Percentiles rank a stretch among this genome's conserved stretches.
These are phyloP conservation scores for Aspergillus ellipticus DNA, from an alignment of 495 filamentous ascomycete species.

Conservation along the genomic window DNA sequence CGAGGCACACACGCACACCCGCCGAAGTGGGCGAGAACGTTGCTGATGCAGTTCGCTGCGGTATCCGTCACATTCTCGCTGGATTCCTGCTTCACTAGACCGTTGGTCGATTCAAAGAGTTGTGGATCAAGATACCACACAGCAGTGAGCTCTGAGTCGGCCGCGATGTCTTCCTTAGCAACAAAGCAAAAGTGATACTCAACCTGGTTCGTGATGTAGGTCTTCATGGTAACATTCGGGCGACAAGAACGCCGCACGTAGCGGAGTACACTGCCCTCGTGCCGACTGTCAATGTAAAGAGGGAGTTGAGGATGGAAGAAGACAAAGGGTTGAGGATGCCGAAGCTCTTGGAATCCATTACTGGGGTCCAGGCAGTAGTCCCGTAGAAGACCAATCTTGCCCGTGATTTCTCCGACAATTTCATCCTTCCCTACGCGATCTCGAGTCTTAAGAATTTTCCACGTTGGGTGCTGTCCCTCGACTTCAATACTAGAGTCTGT, in stretches of 20 bases:
- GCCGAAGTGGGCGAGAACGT: constrained; percentile 78
- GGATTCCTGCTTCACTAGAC: constrained; percentile 45
- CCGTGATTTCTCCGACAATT: constrained; percentile 82
- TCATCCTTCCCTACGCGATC: constrained; percentile 57
- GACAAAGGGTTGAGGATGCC: constrained; percentile 79
- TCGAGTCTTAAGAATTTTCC: constrained; percentile 69
- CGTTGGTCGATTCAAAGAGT: constrained; percentile 41
- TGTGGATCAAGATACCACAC: constrained; percentile 61
- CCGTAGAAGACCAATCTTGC: constrained; percentile 74
- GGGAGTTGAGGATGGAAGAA: constrained; percentile 79
- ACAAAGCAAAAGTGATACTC: constrained; percentile 89
- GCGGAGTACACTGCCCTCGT: constrained; percentile 76
- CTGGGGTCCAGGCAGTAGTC: constrained; percentile 68
- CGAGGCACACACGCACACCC: constrained; percentile 77
- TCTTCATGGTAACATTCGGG: constrained; percentile 78
- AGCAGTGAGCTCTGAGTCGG: constrained; percentile 60
- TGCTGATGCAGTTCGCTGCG: constrained; percentile 58
- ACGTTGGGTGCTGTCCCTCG: constrained; percentile 51
- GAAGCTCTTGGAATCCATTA: constrained; percentile 72
- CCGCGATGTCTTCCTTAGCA: constrained; percentile 65
- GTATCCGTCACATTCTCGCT: constrained; percentile 44
- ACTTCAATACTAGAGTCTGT: constrained; percentile 40
- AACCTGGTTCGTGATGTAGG: constrained; percentile 66
- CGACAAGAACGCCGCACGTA: constrained; percentile 85
- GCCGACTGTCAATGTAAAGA: constrained; percentile 85